Conservation (phyloP, 1,284 basidiomycete species). For the Tilletia walkeri region DNA sequence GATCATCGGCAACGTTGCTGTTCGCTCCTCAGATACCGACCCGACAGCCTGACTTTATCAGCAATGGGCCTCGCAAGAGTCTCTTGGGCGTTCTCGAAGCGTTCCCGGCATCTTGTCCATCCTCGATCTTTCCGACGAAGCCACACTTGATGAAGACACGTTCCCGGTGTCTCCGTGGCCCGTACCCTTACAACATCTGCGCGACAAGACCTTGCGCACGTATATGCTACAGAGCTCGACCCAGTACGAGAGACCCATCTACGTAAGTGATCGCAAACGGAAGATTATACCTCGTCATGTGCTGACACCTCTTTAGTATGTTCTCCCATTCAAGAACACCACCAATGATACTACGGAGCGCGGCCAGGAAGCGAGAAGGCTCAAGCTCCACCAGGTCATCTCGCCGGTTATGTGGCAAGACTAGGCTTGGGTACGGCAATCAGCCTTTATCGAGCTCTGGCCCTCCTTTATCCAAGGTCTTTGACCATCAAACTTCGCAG, state of each 20-base stretch:
- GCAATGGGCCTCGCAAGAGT: conserved; percentile 27
- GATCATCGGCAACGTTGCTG: neutral
- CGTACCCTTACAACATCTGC: conserved; percentile 30
- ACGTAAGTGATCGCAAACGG: conserved; percentile 18
- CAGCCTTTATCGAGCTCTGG: neutral
- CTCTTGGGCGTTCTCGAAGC: conserved; percentile 40
- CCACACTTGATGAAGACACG: conserved; percentile 22
- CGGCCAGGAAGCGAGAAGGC: conserved; percentile 32
- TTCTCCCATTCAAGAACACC: conserved; percentile 35
- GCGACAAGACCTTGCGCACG: conserved; percentile 41
- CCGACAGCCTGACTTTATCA: conserved; percentile 17
- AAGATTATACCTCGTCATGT: neutral
- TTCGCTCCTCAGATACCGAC: conserved; percentile 3
- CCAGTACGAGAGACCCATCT: conserved; percentile 48
- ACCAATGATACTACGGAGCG: conserved; percentile 39
- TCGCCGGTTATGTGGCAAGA: conserved; percentile 18
- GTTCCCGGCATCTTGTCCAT: conserved; percentile 43
- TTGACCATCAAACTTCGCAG: too few species aligned
- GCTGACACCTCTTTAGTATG: too few species aligned
- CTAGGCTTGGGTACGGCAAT: neutral
- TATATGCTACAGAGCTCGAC: conserved; percentile 47
- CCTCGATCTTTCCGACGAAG: conserved; percentile 35
- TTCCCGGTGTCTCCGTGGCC: conserved; percentile 34
- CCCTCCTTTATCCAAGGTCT: too few species aligned
- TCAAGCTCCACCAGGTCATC: conserved; percentile 34